phyloP scores from a whole-genome alignment of 2,329 filamentous ascomycete genomes.

The Falciphora oryzae region DNA sequence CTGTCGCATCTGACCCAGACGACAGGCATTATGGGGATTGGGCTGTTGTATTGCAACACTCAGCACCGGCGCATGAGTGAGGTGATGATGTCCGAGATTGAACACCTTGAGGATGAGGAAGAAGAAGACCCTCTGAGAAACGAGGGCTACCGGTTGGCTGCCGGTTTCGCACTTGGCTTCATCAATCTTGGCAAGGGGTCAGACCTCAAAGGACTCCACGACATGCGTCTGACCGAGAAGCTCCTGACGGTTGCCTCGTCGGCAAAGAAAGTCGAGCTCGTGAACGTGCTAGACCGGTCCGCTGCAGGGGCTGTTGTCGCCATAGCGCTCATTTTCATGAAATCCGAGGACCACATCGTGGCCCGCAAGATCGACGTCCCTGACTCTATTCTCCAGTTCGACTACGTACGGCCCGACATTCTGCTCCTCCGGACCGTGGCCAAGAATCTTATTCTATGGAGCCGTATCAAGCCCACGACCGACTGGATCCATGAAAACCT shows the following conservation, averaged over 20 bases:
- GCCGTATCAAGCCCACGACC: constrained; percentile 65
- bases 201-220: constrained; percentile 81
- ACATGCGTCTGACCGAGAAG: constrained; percentile 89
- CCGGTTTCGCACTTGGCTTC: constrained; percentile 86
- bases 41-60: constrained; percentile 86
- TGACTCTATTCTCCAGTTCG: constrained; percentile 83
- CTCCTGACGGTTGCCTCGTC: constrained; percentile 80
- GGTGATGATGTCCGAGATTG: constrained; percentile 96
- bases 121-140: constrained; percentile 83
- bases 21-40: constrained; percentile 94
- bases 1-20: constrained; percentile 90
- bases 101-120: constrained; percentile 73
- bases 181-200: constrained; percentile 92
- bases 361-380: constrained; percentile 92
- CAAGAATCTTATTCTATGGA: constrained; percentile 91
- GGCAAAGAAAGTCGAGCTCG: constrained; percentile 83
- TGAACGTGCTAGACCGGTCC: constrained; percentile 88
- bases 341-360: constrained; percentile 80
- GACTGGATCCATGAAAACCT: constrained; percentile 73
- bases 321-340: constrained; percentile 91
- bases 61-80: constrained; percentile 98
- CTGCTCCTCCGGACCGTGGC: constrained; percentile 85
- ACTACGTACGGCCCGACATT: constrained; percentile 90
- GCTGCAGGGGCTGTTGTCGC: constrained; percentile 91
- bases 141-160: constrained; percentile 92